These are phyloP conservation scores for Myrmaecium sp. DNA, from an alignment of 2,329 filamentous ascomycete genomes.

Conservation along the genomic window DNA sequence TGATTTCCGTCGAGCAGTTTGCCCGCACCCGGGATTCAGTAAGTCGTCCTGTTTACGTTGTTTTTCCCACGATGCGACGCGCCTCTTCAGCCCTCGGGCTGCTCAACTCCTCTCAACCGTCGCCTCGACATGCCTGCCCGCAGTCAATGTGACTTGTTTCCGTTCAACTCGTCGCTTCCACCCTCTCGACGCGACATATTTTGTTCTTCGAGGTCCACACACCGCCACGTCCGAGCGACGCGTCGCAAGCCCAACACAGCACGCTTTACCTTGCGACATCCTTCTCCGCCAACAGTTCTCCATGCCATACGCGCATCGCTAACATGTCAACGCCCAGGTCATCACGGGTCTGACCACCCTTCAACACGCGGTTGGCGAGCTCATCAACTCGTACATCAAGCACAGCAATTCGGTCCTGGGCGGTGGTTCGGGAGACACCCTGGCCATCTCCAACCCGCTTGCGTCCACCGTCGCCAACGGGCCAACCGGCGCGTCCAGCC, in stretches of 20 bases:
- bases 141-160: too few relatives aligned
- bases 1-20: conserved; percentile 56
- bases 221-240: conserved; percentile 12
- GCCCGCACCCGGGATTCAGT: conserved; percentile 67
- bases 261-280: conserved; percentile 8
- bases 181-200: too few relatives aligned
- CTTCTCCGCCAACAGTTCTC: conserved; percentile 3
- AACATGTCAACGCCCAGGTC: conserved; percentile 39
- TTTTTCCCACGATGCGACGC: too few relatives aligned
- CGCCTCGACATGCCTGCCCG: too few relatives aligned
- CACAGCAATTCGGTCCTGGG: conserved; percentile 68
- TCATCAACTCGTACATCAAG: conserved; percentile 70
- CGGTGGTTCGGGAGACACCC: conserved; percentile 7
- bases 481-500: conserved; percentile 10
- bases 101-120: too few relatives aligned
- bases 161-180: too few relatives aligned
- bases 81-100: too few relatives aligned
- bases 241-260: too few relatives aligned
- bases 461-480: conserved; percentile 26
- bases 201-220: too few relatives aligned
- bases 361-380: conserved; percentile 55
- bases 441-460: conserved; percentile 14
- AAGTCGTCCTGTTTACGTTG: conserved; percentile 25
- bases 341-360: conserved; percentile 64
- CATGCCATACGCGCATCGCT: conserved; percentile 12